A percentile compares a stretch with the other conserved stretches of the same genome.
phyloP scores from a whole-genome alignment of 116 monocot genomes.

The Zostera marina region DNA sequence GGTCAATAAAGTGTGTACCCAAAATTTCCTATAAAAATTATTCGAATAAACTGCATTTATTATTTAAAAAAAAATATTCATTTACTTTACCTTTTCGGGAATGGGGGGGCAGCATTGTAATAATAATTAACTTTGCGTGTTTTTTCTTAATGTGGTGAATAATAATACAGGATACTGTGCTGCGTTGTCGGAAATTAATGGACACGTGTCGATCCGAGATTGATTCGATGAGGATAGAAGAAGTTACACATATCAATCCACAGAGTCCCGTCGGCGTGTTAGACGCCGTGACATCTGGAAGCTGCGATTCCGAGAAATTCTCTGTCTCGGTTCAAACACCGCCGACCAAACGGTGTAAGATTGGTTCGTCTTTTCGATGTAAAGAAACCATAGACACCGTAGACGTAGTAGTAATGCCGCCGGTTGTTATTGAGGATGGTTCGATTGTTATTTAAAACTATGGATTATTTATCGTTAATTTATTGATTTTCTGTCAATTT shows the following conservation, averaged over 20 bases:
- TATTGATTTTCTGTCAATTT: too few species aligned
- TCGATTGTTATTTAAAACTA: too few species aligned
- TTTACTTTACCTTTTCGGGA: neutral
- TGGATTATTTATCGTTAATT: too few species aligned
- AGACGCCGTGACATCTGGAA: slow-evolving; percentile 31
- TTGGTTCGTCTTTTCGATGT: neutral
- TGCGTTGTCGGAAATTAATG: slow-evolving; percentile 4
- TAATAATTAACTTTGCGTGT: too few species aligned
- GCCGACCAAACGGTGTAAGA: slow-evolving; percentile 1
- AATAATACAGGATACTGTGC: slow-evolving; percentile 4
- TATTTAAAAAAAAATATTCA: neutral
- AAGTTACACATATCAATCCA: slow-evolving; percentile 6
- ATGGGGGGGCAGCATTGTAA: neutral
- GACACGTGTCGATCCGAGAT: slow-evolving; percentile 14
- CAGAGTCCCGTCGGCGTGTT: slow-evolving; percentile 47
- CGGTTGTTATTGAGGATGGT: too few species aligned
- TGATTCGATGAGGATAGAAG: neutral
- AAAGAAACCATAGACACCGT: too few species aligned
- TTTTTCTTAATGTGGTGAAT: too few species aligned
- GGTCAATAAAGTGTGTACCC: slow-evolving; percentile 3
- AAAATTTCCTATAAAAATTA: neutral
- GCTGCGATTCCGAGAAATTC: slow-evolving; percentile 21
- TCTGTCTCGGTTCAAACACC: neutral
- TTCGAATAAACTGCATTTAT: neutral
- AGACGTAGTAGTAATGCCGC: too few species aligned